phyloP scores from a whole-genome alignment of 2,329 filamentous ascomycete genomes.

The Fusarium sp. region DNA sequence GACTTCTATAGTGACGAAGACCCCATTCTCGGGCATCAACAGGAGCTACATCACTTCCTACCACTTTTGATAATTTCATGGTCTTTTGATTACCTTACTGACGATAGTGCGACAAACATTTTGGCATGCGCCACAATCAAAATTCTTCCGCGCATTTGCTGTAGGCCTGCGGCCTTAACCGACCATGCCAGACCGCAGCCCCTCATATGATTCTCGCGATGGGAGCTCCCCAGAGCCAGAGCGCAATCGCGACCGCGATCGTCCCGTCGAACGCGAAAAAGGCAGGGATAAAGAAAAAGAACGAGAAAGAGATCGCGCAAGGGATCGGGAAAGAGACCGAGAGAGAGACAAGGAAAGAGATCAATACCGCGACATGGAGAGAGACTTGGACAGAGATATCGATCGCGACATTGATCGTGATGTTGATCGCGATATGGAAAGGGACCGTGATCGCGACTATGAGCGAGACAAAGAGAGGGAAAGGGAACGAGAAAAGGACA shows the following conservation, averaged over 20 bases:
- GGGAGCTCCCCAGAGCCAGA: slow-evolving; percentile 39
- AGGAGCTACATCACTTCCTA: slow-evolving; percentile 23
- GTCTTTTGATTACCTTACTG: background rate
- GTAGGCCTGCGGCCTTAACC: slow-evolving; percentile 25
- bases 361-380: slow-evolving; percentile 7
- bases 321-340: slow-evolving; percentile 1
- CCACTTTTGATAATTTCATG: slow-evolving; percentile 7
- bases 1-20: slow-evolving; percentile 27
- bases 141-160: slow-evolving; percentile 16
- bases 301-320: slow-evolving; percentile 6
- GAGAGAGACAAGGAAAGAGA: slow-evolving; percentile 24
- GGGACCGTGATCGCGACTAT: slow-evolving; percentile 4
- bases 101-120: slow-evolving; percentile 22
- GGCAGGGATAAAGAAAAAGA: background rate
- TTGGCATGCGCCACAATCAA: slow-evolving; percentile 36
- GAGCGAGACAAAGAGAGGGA: slow-evolving; percentile 18
- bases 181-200: slow-evolving; percentile 41
- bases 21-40: slow-evolving; percentile 21
- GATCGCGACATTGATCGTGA: slow-evolving; percentile 19
- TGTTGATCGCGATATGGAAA: slow-evolving; percentile 6
- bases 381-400: slow-evolving; percentile 11
- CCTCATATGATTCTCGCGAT: slow-evolving; percentile 42
- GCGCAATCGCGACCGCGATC: slow-evolving; percentile 32
- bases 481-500: slow-evolving; percentile 10
- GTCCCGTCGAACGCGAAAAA: slow-evolving; percentile 10